Percentiles rank a stretch among this genome's conserved stretches.
These are phyloP conservation scores for Phytophthora cactorum DNA, from an alignment of 352 stramenopile genomes.

Conservation along the genomic window DNA sequence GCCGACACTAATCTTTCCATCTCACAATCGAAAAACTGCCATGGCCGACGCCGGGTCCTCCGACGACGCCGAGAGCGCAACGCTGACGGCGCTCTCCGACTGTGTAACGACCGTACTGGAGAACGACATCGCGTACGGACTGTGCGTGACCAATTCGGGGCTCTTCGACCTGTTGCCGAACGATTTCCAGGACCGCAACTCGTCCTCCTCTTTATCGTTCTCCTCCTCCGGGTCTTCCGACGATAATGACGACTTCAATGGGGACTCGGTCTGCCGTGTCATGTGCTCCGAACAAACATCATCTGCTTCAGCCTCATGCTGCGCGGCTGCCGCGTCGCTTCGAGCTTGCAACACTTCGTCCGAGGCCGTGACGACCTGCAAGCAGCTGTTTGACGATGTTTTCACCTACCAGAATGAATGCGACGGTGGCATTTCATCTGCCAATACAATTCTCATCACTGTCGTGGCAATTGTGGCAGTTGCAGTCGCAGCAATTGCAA, in stretches of 20 bases:
- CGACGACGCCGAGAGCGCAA: slow-evolving; percentile 31
- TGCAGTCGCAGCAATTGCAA: slow-evolving; percentile 17
- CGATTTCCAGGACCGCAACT: slow-evolving; percentile 15
- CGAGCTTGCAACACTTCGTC: slow-evolving; percentile 41
- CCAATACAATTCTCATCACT: slow-evolving; percentile 40
- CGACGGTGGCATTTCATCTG: slow-evolving; percentile 36
- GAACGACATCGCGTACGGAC: slow-evolving; percentile 51
- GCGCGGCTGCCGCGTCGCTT: slow-evolving; percentile 26
- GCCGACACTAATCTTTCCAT: slow-evolving; percentile 1
- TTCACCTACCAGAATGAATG: slow-evolving; percentile 60
- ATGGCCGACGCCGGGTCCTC: slow-evolving; percentile 37
- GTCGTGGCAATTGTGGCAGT: slow-evolving; percentile 5
- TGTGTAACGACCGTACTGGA: slow-evolving; percentile 44
- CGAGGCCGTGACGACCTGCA: slow-evolving; percentile 32
- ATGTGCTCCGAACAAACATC: slow-evolving; percentile 42
- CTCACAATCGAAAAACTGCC: slow-evolving; percentile 12
- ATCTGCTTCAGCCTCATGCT: slow-evolving; percentile 46
- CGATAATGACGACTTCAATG: slow-evolving; percentile 8
- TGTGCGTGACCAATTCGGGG: slow-evolving; percentile 70
- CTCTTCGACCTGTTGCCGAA: slow-evolving; percentile 46
- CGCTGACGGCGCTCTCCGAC: slow-evolving; percentile 35
- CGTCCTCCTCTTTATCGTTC: neutral
- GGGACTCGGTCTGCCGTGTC: slow-evolving; percentile 41
- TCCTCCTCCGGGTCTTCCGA: slow-evolving; percentile 13
- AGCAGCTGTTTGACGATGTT: slow-evolving; percentile 46